phyloP scores from a whole-genome alignment of 2,329 filamentous ascomycete genomes.

The Cladophialophora psammophila region DNA sequence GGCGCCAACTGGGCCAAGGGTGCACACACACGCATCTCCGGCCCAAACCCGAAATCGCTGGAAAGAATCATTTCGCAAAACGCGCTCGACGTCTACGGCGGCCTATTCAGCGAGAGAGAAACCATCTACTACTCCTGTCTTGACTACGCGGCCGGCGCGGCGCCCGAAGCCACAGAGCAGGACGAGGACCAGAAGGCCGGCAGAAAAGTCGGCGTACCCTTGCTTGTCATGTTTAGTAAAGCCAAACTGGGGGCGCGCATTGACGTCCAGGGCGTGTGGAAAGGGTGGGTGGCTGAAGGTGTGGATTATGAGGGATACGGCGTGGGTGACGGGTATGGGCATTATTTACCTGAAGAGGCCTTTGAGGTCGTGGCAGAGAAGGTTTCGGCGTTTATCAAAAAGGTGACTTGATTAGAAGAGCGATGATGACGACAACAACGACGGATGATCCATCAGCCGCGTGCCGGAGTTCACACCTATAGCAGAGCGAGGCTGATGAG shows the following conservation, averaged over 20 bases:
- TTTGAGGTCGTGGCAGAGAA: constrained; percentile 44
- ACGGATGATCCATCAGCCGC: background rate
- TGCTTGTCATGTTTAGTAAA: constrained; percentile 55
- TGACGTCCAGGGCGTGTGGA: constrained; percentile 52
- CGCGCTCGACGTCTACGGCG: constrained; percentile 54
- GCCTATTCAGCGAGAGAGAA: constrained; percentile 52
- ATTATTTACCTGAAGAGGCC: constrained; percentile 58
- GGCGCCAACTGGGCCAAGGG: constrained; percentile 49
- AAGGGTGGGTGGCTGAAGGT: constrained; percentile 51
- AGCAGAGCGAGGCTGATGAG: background rate
- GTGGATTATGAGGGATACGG: constrained; percentile 33
- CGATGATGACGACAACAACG: background rate
- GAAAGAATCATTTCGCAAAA: constrained; percentile 42
- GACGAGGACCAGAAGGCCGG: constrained; percentile 54
- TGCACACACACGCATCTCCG: constrained; percentile 46
- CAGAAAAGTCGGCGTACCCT: constrained; percentile 52
- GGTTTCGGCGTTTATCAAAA: constrained; percentile 33
- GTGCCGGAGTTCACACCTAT: background rate
- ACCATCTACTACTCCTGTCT: constrained; percentile 55
- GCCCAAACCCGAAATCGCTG: constrained; percentile 36
- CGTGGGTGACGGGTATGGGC: constrained; percentile 46
- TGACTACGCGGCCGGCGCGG: constrained; percentile 57
- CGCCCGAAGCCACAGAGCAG: constrained; percentile 54
- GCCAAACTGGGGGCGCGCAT: constrained; percentile 50
- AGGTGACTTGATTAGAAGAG: constrained; percentile 20